Percentiles rank a stretch among this genome's conserved stretches.
These are phyloP conservation scores for Pholiota molesta DNA, from an alignment of 768 basidiomycete genomes.

Conservation along the genomic window DNA sequence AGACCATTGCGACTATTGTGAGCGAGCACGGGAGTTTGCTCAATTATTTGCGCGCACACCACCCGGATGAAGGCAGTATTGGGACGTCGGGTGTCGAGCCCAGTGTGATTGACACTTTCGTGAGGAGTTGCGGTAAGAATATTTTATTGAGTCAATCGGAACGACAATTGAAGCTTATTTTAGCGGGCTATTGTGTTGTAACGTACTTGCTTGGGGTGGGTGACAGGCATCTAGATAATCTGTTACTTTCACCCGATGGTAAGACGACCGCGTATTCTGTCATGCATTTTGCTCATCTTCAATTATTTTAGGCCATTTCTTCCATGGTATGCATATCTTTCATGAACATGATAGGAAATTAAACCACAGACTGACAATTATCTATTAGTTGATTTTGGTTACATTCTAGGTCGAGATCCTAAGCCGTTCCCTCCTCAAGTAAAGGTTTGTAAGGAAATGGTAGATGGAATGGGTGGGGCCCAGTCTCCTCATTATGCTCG, in stretches of 20 bases:
- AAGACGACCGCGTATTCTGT: slow-evolving; percentile 21
- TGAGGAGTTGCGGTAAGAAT: slow-evolving; percentile 88
- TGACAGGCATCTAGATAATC: slow-evolving; percentile 94
- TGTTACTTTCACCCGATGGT: slow-evolving; percentile 92
- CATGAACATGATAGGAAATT: background rate
- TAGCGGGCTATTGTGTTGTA: slow-evolving; percentile 97
- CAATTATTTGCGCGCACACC: slow-evolving; percentile 82
- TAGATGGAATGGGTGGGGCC: slow-evolving; percentile 98
- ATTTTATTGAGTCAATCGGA: background rate
- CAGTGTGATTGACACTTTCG: slow-evolving; percentile 92
- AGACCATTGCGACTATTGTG: slow-evolving; percentile 93
- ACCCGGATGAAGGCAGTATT: slow-evolving; percentile 94
- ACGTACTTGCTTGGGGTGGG: slow-evolving; percentile 97
- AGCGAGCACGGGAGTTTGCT: slow-evolving; percentile 88
- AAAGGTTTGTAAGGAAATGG: slow-evolving; percentile 99
- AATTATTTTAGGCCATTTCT: slow-evolving; percentile 76
- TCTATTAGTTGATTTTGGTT: slow-evolving; percentile 90
- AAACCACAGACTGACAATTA: slow-evolving; percentile 2
- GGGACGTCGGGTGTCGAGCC: slow-evolving; percentile 96
- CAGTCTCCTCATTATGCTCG: slow-evolving; percentile 93
- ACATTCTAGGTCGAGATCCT: slow-evolving; percentile 96
- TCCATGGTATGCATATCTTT: slow-evolving; percentile 70
- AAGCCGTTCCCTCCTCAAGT: slow-evolving; percentile 98
- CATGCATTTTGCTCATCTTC: background rate
- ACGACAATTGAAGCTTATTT: slow-evolving; percentile 7